Evolutionary conservation across 2,329 filamentous ascomycete species (phyloP).

Genomic region (Orbilia ellipsospora): DNA sequence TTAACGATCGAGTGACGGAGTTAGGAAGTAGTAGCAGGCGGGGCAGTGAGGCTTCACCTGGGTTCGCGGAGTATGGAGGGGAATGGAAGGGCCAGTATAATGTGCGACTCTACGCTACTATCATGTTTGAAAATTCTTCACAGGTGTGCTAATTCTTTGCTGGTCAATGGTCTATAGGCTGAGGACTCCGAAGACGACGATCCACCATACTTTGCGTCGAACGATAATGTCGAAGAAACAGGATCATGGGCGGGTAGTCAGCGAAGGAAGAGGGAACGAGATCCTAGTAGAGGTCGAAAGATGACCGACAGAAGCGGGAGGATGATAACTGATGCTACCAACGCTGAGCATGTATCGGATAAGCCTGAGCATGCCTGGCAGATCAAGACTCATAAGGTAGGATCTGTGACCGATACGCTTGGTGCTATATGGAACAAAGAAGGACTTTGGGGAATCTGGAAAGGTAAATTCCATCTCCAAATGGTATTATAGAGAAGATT

Average conservation of each 20-base stretch:
- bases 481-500: too few species aligned
- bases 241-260: slow-evolving; percentile 61
- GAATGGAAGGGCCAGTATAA: slow-evolving; percentile 45
- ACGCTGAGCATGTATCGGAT: slow-evolving; percentile 70
- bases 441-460: slow-evolving; percentile 92
- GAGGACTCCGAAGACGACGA: slow-evolving; percentile 76
- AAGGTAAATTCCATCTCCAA: slow-evolving; percentile 64
- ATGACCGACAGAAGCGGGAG: slow-evolving; percentile 65
- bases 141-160: slow-evolving; percentile 47
- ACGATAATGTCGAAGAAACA: slow-evolving; percentile 58
- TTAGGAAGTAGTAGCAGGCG: slow-evolving; percentile 53
- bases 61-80: slow-evolving; percentile 53
- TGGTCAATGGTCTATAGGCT: slow-evolving; percentile 66
- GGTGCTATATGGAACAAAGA: slow-evolving; percentile 89
- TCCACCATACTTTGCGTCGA: slow-evolving; percentile 84
- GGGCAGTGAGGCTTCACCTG: slow-evolving; percentile 50
- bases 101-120: slow-evolving; percentile 3
- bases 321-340: slow-evolving; percentile 62
- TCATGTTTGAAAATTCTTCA: too few species aligned
- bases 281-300: slow-evolving; percentile 56
- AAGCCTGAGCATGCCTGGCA: slow-evolving; percentile 80
- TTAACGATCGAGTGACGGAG: slow-evolving; percentile 28
- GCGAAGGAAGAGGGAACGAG: slow-evolving; percentile 40
- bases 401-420: slow-evolving; percentile 72
- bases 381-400: slow-evolving; percentile 67